phyloP scores from a whole-genome alignment of 2,329 filamentous ascomycete species.

The Penicillium sp. region DNA sequence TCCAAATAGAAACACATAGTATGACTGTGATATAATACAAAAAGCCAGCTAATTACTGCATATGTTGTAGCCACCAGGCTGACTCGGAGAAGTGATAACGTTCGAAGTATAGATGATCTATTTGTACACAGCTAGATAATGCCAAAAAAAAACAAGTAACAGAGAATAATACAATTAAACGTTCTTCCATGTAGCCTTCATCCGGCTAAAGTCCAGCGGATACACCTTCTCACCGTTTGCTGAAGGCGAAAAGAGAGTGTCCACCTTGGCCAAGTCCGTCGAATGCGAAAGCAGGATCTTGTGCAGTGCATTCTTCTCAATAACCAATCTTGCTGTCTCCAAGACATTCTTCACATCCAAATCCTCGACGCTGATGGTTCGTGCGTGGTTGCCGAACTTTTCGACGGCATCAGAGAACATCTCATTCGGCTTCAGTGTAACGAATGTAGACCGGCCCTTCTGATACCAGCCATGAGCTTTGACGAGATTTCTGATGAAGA shows the following conservation, averaged over 20 bases:
- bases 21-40: not conserved
- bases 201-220: not conserved
- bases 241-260: slow-evolving; percentile 9
- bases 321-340: slow-evolving; percentile 77
- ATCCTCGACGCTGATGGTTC: slow-evolving; percentile 68
- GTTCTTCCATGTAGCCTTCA: not conserved
- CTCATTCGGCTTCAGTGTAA: slow-evolving; percentile 62
- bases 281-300: slow-evolving; percentile 69
- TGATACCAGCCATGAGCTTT: slow-evolving; percentile 68
- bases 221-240: slow-evolving; percentile 3
- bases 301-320: slow-evolving; percentile 78
- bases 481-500: slow-evolving; percentile 68
- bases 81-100: not conserved
- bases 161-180: not conserved
- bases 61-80: not conserved
- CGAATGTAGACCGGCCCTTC: slow-evolving; percentile 71
- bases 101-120: slow-evolving; percentile 8
- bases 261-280: slow-evolving; percentile 37
- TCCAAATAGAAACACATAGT: not conserved
- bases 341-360: slow-evolving; percentile 96
- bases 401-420: slow-evolving; percentile 68
- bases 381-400: slow-evolving; percentile 64
- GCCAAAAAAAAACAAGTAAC: not conserved
- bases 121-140: slow-evolving; percentile 15
- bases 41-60: not conserved